These are phyloP conservation scores for Chenopodium quinoa DNA, from an alignment of 148 eudicot genomes.

Conservation along the genomic window DNA sequence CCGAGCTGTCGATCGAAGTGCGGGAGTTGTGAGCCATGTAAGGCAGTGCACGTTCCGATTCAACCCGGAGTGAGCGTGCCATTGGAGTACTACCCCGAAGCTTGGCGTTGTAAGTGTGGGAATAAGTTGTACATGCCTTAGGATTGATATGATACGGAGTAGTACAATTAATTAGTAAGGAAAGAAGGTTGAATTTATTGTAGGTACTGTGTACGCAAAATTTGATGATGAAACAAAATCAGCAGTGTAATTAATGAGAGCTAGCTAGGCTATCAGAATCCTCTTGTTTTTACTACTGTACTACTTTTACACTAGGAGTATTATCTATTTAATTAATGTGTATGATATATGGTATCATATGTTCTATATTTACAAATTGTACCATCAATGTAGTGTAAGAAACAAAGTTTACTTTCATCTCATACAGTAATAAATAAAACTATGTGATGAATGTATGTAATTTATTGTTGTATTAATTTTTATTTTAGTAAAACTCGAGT, in stretches of 20 bases:
- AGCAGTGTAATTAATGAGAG: constrained; percentile 22
- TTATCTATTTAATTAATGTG: neutral
- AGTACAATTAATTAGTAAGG: neutral
- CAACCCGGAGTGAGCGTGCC: constrained; percentile 61
- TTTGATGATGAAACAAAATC: constrained; percentile 20
- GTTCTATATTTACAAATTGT: too few relatives aligned
- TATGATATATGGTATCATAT: neutral
- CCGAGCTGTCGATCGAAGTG: constrained; percentile 71
- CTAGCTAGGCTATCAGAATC: neutral
- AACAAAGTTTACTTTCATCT: neutral
- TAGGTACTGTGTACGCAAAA: constrained; percentile 1
- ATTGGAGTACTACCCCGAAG: constrained; percentile 82
- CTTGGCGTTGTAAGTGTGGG: constrained; percentile 88
- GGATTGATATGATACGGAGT: neutral
- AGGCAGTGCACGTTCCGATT: constrained; percentile 61
- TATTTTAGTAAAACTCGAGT: too few relatives aligned
- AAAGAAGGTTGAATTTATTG: constrained; percentile 11
- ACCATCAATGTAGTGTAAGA: neutral
- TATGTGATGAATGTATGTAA: too few relatives aligned
- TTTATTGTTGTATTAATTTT: too few relatives aligned
- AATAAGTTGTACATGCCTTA: constrained; percentile 72
- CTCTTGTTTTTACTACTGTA: neutral
- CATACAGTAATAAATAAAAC: too few relatives aligned
- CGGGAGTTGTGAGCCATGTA: constrained; percentile 68
- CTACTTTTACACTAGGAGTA: neutral